Evolutionary conservation across 1,139 yeast species (phyloP), one percentile per base, ranked within the genome.

Genomic region (Sugiyamaella sp.): DNA sequence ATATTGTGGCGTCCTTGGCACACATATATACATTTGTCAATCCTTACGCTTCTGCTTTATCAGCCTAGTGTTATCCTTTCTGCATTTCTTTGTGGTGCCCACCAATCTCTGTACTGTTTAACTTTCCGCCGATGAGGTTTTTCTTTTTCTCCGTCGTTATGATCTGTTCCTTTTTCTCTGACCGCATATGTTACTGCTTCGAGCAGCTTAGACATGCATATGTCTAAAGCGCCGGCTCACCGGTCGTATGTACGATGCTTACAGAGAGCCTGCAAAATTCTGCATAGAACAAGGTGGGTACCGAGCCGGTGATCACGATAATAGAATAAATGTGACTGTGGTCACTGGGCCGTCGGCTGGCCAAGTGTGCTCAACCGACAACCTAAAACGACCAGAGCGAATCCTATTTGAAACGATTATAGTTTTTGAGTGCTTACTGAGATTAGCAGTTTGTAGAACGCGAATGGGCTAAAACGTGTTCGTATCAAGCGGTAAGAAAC

Each of bases 1-100:
- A 5, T 33, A 29, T 19, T 4, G 45, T 38, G 44, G 39, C 50
- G 21, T 12, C n/a, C 45, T 41, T 42, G 47, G 45, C 46, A 38
- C 14, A 22, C 17, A 25, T 39, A 41, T 41, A 41, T 48, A 38
- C 19, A 17, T 38, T 6, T 38, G n/a, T n/a, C n/a, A n/a, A n/a
- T n/a, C n/a, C n/a, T n/a, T n/a, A n/a, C n/a, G n/a, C n/a, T n/a
- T n/a, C n/a, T n/a, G n/a, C n/a, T n/a, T n/a, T n/a, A n/a, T n/a
- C n/a, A n/a, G n/a, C n/a, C 29, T 25, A 25, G 10, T 25, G 10
- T 10, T 25, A 14, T 29, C 35, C 35, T 12, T 29, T 29, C n/a
- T 12, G n/a, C 21, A 25, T 27, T 25, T 27, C 32, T 35, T 17
- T 43, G 32, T 32, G 45, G 43, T 42, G 38, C 32, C 47, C 33